Evolutionary conservation across 1,284 basidiomycete species (phyloP).

Genomic region (Schizophyllum commune): DNA sequence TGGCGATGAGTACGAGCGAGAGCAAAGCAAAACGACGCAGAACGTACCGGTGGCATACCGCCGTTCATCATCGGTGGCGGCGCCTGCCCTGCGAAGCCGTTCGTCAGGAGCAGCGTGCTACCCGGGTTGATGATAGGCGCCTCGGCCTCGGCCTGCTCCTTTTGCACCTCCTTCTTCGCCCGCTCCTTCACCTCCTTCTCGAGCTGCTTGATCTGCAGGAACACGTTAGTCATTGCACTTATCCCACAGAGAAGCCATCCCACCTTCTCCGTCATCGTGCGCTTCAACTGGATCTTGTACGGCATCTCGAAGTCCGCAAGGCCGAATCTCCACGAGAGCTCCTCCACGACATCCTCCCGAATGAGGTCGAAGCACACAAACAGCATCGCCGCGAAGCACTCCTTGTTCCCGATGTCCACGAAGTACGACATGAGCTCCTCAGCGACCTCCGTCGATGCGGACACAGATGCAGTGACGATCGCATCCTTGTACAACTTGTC

Average conservation of each 20-base stretch:
- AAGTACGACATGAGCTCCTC: constrained; percentile 94
- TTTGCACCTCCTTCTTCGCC: constrained; percentile 74
- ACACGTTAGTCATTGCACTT: constrained; percentile 6
- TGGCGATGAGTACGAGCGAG: no score
- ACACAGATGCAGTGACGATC: constrained; percentile 88
- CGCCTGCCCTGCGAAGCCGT: constrained; percentile 30
- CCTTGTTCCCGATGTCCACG: constrained; percentile 97
- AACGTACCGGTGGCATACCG: constrained; percentile 1
- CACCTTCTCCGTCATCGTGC: constrained; percentile 65
- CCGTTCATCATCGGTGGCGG: not conserved
- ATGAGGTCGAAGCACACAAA: constrained; percentile 93
- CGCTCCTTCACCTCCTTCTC: constrained; percentile 83
- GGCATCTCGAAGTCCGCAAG: constrained; percentile 97
- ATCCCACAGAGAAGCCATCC: constrained; percentile 13
- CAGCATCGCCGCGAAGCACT: constrained; percentile 89
- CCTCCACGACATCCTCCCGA: constrained; percentile 87
- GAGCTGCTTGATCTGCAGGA: constrained; percentile 51
- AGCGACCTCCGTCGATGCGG: constrained; percentile 73
- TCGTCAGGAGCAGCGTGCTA: constrained; percentile 57
- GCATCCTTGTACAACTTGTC: constrained; percentile 97
- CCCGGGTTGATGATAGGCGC: constrained; percentile 78
- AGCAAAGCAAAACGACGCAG: not conserved
- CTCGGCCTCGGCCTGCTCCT: constrained; percentile 79
- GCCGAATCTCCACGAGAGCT: constrained; percentile 92
- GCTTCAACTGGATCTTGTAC: constrained; percentile 83